Conservation (phyloP, 2,329 filamentous ascomycete species). For the Trematosphaeria pertusa region DNA sequence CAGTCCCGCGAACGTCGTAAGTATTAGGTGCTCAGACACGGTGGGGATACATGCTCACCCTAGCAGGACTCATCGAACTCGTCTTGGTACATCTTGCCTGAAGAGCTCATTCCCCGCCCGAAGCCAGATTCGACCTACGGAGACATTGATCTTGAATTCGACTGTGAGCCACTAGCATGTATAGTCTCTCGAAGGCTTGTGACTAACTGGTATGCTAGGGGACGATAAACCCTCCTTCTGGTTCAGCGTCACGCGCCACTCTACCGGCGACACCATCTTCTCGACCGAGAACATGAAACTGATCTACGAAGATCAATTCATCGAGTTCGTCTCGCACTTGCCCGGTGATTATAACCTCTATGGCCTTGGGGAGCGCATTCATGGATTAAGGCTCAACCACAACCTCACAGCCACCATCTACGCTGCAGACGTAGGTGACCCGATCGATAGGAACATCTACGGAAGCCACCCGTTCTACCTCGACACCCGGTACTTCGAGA, state of each 20-base stretch:
- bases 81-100: constrained; percentile 72
- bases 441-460: constrained; percentile 73
- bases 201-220: constrained; percentile 48
- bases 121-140: constrained; percentile 49
- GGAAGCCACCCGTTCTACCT: constrained; percentile 80
- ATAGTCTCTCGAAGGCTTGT: neutral
- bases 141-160: constrained; percentile 57
- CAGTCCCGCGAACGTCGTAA: constrained; percentile 65
- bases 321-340: constrained; percentile 72
- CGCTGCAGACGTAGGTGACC: constrained; percentile 71
- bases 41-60: constrained; percentile 2
- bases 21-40: constrained; percentile 20
- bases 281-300: constrained; percentile 68
- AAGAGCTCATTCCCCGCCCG: constrained; percentile 67
- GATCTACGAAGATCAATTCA: constrained; percentile 79
- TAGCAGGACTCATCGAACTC: constrained; percentile 61
- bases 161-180: constrained; percentile 27
- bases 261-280: constrained; percentile 71
- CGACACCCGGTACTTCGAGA: constrained; percentile 77
- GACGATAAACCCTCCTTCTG: constrained; percentile 65
- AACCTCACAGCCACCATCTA: constrained; percentile 74
- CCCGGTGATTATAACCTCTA: constrained; percentile 78
- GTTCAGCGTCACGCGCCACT: constrained; percentile 64
- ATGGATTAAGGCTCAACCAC: constrained; percentile 73
- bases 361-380: constrained; percentile 76